These are phyloP conservation scores for Epichloe coenophiala DNA, from an alignment of 2,329 filamentous ascomycete species.

Conservation along the genomic window DNA sequence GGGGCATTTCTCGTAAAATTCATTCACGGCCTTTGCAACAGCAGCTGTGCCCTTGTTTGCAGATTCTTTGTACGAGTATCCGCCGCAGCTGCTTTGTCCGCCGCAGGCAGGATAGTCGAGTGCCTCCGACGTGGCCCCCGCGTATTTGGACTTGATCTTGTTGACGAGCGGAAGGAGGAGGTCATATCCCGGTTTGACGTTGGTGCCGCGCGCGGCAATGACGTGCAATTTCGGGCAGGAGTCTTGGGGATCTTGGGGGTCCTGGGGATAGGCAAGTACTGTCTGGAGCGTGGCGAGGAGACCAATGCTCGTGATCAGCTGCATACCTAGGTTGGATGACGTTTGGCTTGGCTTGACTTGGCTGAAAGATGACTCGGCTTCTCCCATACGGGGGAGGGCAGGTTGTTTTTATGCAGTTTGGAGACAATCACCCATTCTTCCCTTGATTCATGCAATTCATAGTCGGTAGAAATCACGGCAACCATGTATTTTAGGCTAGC, in stretches of 20 bases:
- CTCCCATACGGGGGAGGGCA: too few relatives aligned
- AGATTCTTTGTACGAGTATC: conserved; percentile 47
- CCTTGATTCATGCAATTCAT: too few relatives aligned
- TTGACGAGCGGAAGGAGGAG: conserved; percentile 36
- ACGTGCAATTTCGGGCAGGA: conserved; percentile 22
- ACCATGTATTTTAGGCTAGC: too few relatives aligned
- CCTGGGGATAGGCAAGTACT: not conserved
- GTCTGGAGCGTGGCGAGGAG: not conserved
- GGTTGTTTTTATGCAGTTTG: too few relatives aligned
- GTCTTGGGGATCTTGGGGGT: too few relatives aligned
- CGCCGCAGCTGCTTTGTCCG: conserved; percentile 42
- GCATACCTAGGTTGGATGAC: not conserved
- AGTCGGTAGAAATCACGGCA: too few relatives aligned
- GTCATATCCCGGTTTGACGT: conserved; percentile 38
- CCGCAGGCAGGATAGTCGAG: conserved; percentile 50
- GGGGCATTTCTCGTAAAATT: conserved; percentile 42
- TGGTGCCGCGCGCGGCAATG: conserved; percentile 34
- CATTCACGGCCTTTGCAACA: conserved; percentile 29
- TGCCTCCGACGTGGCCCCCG: conserved; percentile 39
- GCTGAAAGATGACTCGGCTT: too few relatives aligned
- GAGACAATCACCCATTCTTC: too few relatives aligned
- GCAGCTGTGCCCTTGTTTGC: not conserved
- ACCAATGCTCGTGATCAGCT: not conserved
- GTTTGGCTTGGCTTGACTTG: too few relatives aligned
- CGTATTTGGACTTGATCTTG: conserved; percentile 30